phyloP scores from a whole-genome alignment of 108 stramenopile species.

The Nannochloropsis gaditana region DNA sequence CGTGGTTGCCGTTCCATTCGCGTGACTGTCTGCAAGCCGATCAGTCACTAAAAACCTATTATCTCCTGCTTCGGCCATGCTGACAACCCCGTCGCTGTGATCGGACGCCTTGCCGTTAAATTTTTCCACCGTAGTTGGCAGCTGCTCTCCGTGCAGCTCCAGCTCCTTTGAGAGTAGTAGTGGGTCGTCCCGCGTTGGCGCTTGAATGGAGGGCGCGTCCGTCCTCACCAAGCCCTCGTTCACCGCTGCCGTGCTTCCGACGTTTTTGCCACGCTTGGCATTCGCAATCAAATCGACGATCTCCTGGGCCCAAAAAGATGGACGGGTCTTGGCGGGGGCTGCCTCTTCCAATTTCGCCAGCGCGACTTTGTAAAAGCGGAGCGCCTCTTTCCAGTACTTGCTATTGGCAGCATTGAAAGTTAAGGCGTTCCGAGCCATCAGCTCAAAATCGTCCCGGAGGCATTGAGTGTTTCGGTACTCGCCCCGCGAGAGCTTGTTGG shows the following conservation, averaged over 20 bases:
- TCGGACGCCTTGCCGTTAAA: neutral
- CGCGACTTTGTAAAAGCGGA: neutral
- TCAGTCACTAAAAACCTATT: neutral
- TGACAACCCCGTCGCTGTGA: neutral
- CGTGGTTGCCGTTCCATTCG: neutral
- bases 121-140: neutral
- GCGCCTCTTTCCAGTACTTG: neutral
- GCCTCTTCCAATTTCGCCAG: neutral
- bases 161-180: neutral
- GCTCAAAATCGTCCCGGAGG: conserved; percentile 68
- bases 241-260: neutral
- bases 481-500: conserved; percentile 52
- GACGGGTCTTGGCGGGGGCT: neutral
- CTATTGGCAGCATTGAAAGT: conserved; percentile 60
- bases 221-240: neutral
- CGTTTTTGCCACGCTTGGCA: neutral
- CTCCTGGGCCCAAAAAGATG: neutral
- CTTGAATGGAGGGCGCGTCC: neutral
- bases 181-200: neutral
- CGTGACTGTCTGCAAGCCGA: neutral
- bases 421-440: conserved; percentile 74
- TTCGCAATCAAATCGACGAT: neutral
- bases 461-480: conserved; percentile 60
- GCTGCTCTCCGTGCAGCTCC: neutral
- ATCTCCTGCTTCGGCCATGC: neutral